These are phyloP conservation scores for Coniosporium apollinis DNA, from an alignment of 495 filamentous ascomycete species.

Conservation along the genomic window DNA sequence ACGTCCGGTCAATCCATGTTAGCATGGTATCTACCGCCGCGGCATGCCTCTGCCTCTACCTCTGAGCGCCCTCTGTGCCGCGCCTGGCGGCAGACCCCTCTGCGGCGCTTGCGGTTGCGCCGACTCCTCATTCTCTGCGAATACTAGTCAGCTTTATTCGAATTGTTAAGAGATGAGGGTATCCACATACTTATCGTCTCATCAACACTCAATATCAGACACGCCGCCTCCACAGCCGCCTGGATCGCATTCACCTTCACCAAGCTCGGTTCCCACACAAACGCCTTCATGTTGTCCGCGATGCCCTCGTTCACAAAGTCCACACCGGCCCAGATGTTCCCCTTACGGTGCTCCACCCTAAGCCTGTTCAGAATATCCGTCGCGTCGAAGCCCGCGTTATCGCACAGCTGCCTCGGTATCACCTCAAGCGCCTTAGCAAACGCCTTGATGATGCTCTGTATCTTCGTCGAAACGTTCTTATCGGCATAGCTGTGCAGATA, in stretches of 20 bases:
- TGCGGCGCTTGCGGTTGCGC: conserved; percentile 61
- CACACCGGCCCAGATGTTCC: conserved; percentile 84
- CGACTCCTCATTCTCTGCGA: conserved; percentile 67
- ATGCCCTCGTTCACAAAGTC: conserved; percentile 89
- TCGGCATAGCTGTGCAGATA: conserved; percentile 87
- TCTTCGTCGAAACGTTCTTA: conserved; percentile 80
- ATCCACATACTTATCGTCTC: conserved; percentile 69
- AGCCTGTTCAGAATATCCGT: conserved; percentile 92
- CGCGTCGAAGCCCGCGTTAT: conserved; percentile 96
- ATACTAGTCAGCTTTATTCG: not conserved
- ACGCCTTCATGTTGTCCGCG: conserved; percentile 76
- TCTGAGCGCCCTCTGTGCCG: conserved; percentile 76
- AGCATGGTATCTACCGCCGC: conserved; percentile 35
- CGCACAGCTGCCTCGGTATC: conserved; percentile 89
- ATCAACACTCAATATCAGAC: conserved; percentile 88
- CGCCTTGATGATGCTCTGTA: conserved; percentile 91
- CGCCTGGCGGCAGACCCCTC: conserved; percentile 70
- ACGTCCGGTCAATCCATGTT: no score
- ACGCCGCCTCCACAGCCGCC: conserved; percentile 85
- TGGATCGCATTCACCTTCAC: conserved; percentile 97
- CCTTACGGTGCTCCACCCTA: conserved; percentile 84
- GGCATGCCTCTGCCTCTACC: conserved; percentile 74
- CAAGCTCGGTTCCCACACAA: conserved; percentile 92
- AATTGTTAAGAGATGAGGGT: not conserved
- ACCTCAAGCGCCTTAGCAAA: conserved; percentile 96